phyloP scores from a whole-genome alignment of 176 grass and related monocot genomes.

The Guadua angustifolia region DNA sequence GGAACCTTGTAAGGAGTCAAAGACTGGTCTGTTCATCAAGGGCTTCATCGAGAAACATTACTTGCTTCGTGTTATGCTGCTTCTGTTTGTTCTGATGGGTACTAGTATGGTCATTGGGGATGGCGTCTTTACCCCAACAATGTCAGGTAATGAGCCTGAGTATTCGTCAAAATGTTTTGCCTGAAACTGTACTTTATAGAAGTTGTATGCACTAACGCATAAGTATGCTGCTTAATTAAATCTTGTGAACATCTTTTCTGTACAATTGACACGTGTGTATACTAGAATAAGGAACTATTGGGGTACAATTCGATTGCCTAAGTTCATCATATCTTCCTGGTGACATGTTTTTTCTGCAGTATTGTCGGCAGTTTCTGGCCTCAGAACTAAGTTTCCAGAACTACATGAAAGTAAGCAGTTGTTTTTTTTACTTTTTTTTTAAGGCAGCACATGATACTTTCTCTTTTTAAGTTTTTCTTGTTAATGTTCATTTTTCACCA shows the following conservation, averaged over 20 bases:
- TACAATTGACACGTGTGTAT: background rate
- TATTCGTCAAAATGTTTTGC: background rate
- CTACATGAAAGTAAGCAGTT: slow-evolving; percentile 83
- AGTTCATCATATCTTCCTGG: background rate
- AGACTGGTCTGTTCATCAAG: slow-evolving; percentile 61
- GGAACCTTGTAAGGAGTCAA: slow-evolving; percentile 47
- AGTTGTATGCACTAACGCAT: background rate
- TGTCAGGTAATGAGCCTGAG: slow-evolving; percentile 65
- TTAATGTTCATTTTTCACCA: background rate
- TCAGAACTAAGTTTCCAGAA: slow-evolving; percentile 76
- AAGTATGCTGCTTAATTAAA: background rate
- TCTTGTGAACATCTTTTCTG: background rate
- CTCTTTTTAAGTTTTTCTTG: background rate
- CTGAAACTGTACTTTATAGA: background rate
- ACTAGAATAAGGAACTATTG: background rate
- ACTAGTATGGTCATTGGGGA: slow-evolving; percentile 94
- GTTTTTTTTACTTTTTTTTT: background rate
- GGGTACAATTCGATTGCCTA: background rate
- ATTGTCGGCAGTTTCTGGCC: slow-evolving; percentile 78
- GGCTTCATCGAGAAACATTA: slow-evolving; percentile 70
- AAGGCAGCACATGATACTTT: background rate
- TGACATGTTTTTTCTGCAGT: slow-evolving; percentile 48
- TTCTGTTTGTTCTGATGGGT: slow-evolving; percentile 81
- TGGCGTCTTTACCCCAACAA: slow-evolving; percentile 81
- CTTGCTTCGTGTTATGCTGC: slow-evolving; percentile 55